Evolutionary conservation across 371 early-diverging fungal genomes (phyloP).

Genomic region (Mucor indicus): DNA sequence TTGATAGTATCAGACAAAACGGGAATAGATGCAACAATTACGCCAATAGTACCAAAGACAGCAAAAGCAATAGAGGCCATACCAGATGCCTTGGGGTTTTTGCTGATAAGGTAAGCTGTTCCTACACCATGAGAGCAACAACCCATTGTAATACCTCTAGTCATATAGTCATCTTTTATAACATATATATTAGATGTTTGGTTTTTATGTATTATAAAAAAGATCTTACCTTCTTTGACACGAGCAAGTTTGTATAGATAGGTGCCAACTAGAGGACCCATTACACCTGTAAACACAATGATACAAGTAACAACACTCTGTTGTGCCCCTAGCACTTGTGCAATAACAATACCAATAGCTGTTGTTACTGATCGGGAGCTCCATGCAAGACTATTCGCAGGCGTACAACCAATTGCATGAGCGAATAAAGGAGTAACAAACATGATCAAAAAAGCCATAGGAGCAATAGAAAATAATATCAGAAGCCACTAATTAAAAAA

Average conservation of each 20-base stretch:
- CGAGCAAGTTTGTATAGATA: constrained; percentile 18
- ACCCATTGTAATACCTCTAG: constrained; percentile 35
- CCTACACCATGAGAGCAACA: constrained; percentile 30
- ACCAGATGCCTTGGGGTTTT: constrained; percentile 24
- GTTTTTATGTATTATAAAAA: not conserved
- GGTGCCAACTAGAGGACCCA: constrained; percentile 24
- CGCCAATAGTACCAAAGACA: constrained; percentile 25
- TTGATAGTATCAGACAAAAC: constrained; percentile 10
- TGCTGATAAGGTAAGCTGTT: constrained; percentile 27
- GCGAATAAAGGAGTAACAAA: constrained; percentile 34
- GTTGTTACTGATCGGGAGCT: constrained; percentile 29
- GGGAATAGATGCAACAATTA: constrained; percentile 30
- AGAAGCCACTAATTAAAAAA: constrained; percentile 12
- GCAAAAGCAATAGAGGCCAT: constrained; percentile 33
- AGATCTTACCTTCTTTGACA: constrained; percentile 22
- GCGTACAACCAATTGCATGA: constrained; percentile 22
- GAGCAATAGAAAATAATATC: constrained; percentile 11
- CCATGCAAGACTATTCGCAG: constrained; percentile 21
- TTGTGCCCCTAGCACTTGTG: constrained; percentile 21
- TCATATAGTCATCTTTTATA: constrained; percentile 29
- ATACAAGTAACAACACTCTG: constrained; percentile 26
- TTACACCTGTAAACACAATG: constrained; percentile 27
- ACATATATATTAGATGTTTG: not conserved
- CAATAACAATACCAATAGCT: constrained; percentile 36
- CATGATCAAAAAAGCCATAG: constrained; percentile 24